A percentile compares a stretch with the other conserved stretches of the same genome.
phyloP scores from a whole-genome alignment of 768 basidiomycete species.

The Naematelia aurantialba region DNA sequence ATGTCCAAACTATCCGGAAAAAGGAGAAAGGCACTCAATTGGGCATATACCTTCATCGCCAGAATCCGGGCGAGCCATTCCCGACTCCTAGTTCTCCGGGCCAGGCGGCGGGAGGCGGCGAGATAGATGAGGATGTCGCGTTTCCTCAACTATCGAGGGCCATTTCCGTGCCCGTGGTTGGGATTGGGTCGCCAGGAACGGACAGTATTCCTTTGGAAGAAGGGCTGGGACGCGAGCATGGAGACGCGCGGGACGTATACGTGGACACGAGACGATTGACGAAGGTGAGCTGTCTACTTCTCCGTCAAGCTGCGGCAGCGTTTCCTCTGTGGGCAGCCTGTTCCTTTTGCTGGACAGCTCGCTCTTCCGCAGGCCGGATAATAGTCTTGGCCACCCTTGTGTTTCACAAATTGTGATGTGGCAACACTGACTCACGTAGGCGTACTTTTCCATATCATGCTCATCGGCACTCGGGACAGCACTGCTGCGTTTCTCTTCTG shows the following conservation, averaged over 20 bases:
- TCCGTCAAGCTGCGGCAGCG: not conserved
- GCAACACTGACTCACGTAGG: conserved; percentile 50
- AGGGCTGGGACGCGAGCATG: not conserved
- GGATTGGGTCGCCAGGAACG: not conserved
- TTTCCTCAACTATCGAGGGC: not conserved
- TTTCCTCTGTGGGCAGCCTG: not conserved
- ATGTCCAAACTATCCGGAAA: conserved; percentile 81
- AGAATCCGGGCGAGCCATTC: conserved; percentile 47
- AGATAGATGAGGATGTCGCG: conserved; percentile 6
- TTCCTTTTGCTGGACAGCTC: too few relatives aligned
- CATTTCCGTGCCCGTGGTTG: not conserved
- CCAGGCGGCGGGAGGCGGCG: not conserved
- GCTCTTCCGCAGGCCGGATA: too few relatives aligned
- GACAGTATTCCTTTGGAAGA: not conserved
- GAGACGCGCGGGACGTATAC: conserved; percentile 12
- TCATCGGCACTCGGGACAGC: conserved; percentile 74
- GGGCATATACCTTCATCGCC: conserved; percentile 83
- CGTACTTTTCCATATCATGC: conserved; percentile 80
- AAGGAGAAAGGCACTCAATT: conserved; percentile 65
- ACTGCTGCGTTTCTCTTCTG: conserved; percentile 76
- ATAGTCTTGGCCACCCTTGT: too few relatives aligned
- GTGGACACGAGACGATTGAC: conserved; percentile 35
- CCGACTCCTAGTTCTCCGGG: conserved; percentile 15
- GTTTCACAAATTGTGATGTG: too few relatives aligned
- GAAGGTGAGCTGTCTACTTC: conserved; percentile 25